phyloP scores from a whole-genome alignment of 495 filamentous ascomycete species.

The Jackrogersella multiformis region DNA sequence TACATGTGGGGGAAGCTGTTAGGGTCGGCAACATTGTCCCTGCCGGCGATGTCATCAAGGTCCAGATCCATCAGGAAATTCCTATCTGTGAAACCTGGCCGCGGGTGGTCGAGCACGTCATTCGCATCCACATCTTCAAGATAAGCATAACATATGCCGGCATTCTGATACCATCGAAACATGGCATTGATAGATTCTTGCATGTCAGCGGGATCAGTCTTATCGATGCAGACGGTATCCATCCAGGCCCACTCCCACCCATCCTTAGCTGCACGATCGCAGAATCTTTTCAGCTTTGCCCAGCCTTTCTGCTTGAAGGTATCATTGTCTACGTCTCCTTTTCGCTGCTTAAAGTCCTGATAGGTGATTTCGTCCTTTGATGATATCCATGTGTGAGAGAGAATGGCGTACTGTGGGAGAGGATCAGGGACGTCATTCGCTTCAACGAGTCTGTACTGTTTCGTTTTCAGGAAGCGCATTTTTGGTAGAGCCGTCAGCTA shows the following conservation, averaged over 20 bases:
- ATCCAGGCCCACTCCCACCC: not conserved
- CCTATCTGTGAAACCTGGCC: not conserved
- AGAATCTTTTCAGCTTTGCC: not conserved
- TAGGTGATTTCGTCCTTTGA: not conserved
- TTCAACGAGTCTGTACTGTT: not conserved
- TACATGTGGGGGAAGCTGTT: not conserved
- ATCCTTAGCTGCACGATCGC: not conserved
- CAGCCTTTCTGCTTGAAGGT: not conserved
- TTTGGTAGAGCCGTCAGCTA: not conserved
- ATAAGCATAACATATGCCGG: not conserved
- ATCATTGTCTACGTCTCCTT: not conserved
- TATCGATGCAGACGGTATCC: not conserved
- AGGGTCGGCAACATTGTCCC: not conserved
- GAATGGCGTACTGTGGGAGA: not conserved
- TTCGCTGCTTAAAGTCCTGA: not conserved
- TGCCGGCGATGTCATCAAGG: not conserved
- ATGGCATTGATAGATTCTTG: not conserved
- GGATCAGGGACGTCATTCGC: not conserved
- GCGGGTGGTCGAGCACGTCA: too few species aligned
- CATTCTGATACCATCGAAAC: not conserved
- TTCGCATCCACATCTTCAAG: not conserved
- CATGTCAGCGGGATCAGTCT: not conserved
- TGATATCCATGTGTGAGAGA: not conserved
- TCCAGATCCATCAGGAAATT: not conserved
- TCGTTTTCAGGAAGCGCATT: not conserved